Evolutionary conservation across 2,329 filamentous ascomycete genomes (phyloP).

Genomic region (Leptographium wingfieldii): DNA sequence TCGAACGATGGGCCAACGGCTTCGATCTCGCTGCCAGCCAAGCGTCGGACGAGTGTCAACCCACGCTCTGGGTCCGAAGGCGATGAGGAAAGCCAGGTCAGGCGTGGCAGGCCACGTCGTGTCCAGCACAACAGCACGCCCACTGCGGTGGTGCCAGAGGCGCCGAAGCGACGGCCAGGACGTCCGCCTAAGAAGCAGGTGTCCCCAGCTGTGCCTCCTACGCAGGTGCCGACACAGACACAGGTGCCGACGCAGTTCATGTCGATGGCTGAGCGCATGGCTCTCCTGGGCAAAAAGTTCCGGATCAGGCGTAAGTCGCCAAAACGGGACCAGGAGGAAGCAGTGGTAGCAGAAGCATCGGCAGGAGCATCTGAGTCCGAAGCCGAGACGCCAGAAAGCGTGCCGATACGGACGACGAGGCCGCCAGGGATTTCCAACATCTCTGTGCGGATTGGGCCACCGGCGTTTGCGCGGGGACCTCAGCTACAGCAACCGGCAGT

Average conservation of each 20-base stretch:
- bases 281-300: constrained; percentile 38
- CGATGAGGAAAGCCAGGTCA: not conserved
- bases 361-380: not conserved
- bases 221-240: not conserved
- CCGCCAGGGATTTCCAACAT: not conserved
- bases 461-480: not conserved
- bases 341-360: not conserved
- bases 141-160: not conserved
- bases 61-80: not conserved
- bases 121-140: not conserved
- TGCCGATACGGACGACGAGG: not conserved
- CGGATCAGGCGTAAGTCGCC: constrained; percentile 25
- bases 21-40: constrained; percentile 13
- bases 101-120: not conserved
- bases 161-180: constrained; percentile 18
- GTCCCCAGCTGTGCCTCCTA: constrained; percentile 4
- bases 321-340: not conserved
- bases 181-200: constrained; percentile 19
- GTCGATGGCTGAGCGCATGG: constrained; percentile 47
- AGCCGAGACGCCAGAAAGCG: not conserved
- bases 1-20: not conserved
- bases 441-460: not conserved
- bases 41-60: not conserved
- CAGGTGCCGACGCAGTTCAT: constrained; percentile 23
- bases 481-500: not conserved